These are phyloP conservation scores for Tolypocladium sp. DNA, from an alignment of 2,329 filamentous ascomycete genomes.

Conservation along the genomic window DNA sequence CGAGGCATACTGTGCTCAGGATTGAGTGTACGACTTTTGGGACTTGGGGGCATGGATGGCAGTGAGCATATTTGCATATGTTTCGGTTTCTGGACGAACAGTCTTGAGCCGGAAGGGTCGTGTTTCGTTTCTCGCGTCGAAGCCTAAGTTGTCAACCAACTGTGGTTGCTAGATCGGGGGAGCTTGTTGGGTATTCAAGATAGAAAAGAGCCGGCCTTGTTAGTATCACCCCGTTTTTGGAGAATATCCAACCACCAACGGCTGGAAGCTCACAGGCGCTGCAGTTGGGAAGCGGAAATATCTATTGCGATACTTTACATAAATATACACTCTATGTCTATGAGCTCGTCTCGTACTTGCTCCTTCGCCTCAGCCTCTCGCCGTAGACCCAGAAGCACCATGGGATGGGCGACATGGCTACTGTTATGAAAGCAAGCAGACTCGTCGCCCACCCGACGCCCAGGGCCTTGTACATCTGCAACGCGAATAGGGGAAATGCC, in stretches of 20 bases:
- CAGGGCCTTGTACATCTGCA: slow-evolving; percentile 29
- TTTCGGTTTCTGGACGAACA: not conserved
- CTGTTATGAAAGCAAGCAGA: slow-evolving; percentile 27
- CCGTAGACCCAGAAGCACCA: slow-evolving; percentile 17
- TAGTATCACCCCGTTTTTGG: too few relatives aligned
- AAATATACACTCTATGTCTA: not conserved
- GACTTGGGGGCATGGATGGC: not conserved
- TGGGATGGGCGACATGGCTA: slow-evolving; percentile 26
- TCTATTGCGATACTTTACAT: not conserved
- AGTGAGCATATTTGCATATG: not conserved
- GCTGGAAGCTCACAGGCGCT: not conserved
- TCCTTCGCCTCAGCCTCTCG: slow-evolving; percentile 11
- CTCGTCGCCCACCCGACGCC: slow-evolving; percentile 35
- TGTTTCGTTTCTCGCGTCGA: not conserved
- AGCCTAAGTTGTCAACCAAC: not conserved
- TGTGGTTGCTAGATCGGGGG: not conserved
- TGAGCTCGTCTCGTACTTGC: slow-evolving; percentile 16
- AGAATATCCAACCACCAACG: too few relatives aligned
- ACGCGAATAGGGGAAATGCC: slow-evolving; percentile 37
- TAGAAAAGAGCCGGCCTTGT: not conserved
- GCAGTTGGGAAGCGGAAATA: not conserved
- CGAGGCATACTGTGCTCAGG: not conserved
- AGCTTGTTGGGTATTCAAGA: not conserved
- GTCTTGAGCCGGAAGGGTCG: not conserved
- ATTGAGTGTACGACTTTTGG: not conserved